Evolutionary conservation across 352 stramenopile species (phyloP), one percentile per base, ranked within the genome.

Genomic region (Globisporangium heterothallicum): DNA sequence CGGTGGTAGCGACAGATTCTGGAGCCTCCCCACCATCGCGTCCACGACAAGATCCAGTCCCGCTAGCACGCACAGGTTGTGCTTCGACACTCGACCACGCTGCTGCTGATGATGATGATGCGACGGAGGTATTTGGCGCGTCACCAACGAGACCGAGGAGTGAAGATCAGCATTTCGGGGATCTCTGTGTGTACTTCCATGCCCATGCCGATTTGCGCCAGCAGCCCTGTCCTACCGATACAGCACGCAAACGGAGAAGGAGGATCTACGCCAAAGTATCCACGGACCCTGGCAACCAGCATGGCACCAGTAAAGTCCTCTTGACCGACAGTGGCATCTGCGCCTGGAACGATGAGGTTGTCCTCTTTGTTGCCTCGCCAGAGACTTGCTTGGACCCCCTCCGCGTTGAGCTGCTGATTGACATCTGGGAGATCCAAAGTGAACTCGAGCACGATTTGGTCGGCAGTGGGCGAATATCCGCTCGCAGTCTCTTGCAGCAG

Each of bases 251-350:
- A 4, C 34, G 16, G 16, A 24, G 8, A 9, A 24, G 26, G 29
- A 35, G 24, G 8, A 10, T 59, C 9, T 46, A 34, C 34, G 52
- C 34, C 18, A 59, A 46, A 30, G 43, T 41, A 10, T 40, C 22
- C 7, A 10, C 47, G 32, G 34, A 52, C 8, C 52, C 42, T 6
- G 52, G 52, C 30, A 53, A 46, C 14, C 25, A 59, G 34, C 34
- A 45, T 19, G 52, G 21, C 18, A 29, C 25, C 8, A 53, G 24
- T 3, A n/a, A 13, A 8, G 25, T 27, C 12, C 25, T 34, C 12
- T 9, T 19, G 19, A 24, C 42, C 16, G 43, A 42, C 4, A 12
- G 24, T n/a, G 14, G 34, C 25, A 13, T 2, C 19, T n/a, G 4
- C 8, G 6, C 21, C 1, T 59, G 52, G 52, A 19, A 29, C 7